Conservation (phyloP, 2,329 filamentous ascomycete genomes). For the Fusarium xylarioides region DNA sequence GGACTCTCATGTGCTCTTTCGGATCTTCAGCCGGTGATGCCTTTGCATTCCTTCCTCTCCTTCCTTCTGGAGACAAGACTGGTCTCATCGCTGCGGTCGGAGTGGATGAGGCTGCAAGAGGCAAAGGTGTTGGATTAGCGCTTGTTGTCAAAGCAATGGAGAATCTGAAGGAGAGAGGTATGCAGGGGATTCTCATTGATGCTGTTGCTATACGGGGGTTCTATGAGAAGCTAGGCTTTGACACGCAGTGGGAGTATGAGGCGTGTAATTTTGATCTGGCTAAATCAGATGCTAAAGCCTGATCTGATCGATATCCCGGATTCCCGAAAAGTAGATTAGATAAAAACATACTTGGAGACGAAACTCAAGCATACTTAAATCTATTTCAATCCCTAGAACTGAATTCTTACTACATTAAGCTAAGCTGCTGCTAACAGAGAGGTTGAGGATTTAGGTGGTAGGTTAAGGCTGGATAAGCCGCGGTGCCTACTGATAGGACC, state of each 20-base stretch:
- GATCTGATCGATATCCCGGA: accelerated
- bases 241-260: conserved; percentile 34
- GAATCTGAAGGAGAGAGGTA: conserved; percentile 29
- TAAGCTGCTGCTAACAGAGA: not conserved
- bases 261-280: not conserved
- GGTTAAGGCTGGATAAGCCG: not conserved
- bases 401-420: accelerated
- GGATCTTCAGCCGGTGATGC: not conserved
- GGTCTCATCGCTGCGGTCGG: conserved; percentile 38
- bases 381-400: accelerated
- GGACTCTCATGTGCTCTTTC: conserved; percentile 39
- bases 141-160: conserved; percentile 38
- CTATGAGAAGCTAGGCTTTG: conserved; percentile 34
- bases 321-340: accelerated
- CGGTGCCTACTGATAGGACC: not conserved
- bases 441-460: not conserved
- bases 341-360: accelerated
- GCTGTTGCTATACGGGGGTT: conserved; percentile 33
- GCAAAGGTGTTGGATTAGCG: conserved; percentile 31
- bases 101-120: conserved; percentile 30
- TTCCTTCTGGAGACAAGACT: conserved; percentile 30
- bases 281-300: not conserved
- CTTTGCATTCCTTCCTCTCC: conserved; percentile 30
- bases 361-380: not conserved
- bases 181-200: conserved; percentile 35